These are phyloP conservation scores for Backusella tarrabulga DNA, from an alignment of 192 early-diverging fungal genomes.

Conservation along the genomic window DNA sequence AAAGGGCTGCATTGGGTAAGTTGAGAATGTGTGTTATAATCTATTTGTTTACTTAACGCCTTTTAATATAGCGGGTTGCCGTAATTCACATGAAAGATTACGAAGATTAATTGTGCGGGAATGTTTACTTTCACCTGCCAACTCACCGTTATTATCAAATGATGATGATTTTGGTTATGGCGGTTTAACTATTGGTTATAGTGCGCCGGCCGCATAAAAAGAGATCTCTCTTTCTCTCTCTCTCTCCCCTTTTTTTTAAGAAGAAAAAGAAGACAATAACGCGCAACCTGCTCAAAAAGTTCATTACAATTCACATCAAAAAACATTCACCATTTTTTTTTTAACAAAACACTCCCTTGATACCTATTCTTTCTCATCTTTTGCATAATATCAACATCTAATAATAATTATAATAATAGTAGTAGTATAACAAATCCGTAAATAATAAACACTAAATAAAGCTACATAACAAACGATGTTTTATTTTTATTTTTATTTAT, in stretches of 20 bases:
- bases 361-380: neutral
- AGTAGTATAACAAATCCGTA: neutral
- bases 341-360: neutral
- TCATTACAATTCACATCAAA: too few relatives aligned
- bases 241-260: neutral
- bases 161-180: constrained; percentile 13
- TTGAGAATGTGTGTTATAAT: neutral
- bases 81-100: constrained; percentile 51
- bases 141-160: neutral
- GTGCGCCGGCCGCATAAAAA: constrained; percentile 50
- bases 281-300: neutral
- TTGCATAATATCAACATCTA: neutral
- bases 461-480: neutral
- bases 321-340: neutral
- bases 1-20: constrained; percentile 33
- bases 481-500: neutral
- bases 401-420: neutral
- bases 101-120: constrained; percentile 44
- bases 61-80: constrained; percentile 39
- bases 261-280: neutral
- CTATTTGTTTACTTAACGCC: neutral
- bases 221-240: neutral
- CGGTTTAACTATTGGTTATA: constrained; percentile 33
- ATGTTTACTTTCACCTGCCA: constrained; percentile 15
- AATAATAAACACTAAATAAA: neutral